Evolutionary conservation across 1,139 yeast genomes (phyloP), one percentile per base, ranked within the genome.

Genomic region (Hyphopichia pseudoburtonii): DNA sequence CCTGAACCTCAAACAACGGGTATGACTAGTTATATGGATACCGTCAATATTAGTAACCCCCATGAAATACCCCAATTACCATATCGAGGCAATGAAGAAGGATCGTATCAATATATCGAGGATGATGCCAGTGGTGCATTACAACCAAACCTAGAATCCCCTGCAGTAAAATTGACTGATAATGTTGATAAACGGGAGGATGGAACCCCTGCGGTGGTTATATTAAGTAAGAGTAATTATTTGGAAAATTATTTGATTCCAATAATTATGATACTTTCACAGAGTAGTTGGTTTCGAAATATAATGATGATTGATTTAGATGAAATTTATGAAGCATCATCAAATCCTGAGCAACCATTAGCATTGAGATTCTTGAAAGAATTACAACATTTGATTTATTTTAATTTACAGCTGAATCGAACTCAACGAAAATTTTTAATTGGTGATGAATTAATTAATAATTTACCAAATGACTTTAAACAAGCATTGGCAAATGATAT

Each of bases 161-260:
- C 23, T 7, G 10, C 23, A 21, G 10, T 10, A 21, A 21, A 10
- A 21, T 7, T 21, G 7, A 21, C 23, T 7, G 10, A n/a, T n/a
- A n/a, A n/a, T n/a, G n/a, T n/a, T n/a, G 10, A 10, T 10, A 21
- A 10, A 7, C 7, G 7, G 15, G 6, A 8, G 9, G 5, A 14
- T 11, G 33, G n/a, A 4, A 3, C 4, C 8, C 54, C 52, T 3
- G 54, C 60, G 2, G 49, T 46, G 8, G 32, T 56, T 4, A 35
- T 56, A 7, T 43, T 44, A 5, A 35, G 40, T 17, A 36, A 37
- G 14, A 47, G 50, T 3, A 41, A 47, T 10, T 48, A 39, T 39
- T 38, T 55, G 36, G 60, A 57, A 37, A 61, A 63, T 44, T 57
- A 51, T 39, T 38, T 61, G 17, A 39, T 58, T 2, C 66, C 69